Conservation (phyloP, 176 grass and related monocot species). For the Phragmites australis region DNA sequence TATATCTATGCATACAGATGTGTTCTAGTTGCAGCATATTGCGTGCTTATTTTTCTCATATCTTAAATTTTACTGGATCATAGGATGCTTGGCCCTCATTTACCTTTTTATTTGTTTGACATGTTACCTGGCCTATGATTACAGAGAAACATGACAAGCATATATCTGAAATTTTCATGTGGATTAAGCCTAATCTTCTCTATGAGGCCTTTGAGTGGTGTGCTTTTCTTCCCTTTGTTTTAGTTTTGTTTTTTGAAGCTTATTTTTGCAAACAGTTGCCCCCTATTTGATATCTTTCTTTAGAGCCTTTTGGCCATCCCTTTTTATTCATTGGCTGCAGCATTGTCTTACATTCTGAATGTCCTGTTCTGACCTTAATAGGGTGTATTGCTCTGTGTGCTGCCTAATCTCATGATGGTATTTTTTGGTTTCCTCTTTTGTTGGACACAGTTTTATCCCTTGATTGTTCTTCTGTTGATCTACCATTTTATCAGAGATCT, state of each 20-base stretch:
- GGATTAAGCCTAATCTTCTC: conserved; percentile 8
- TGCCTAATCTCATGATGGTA: too few species aligned
- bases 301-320: too few species aligned
- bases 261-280: too few species aligned
- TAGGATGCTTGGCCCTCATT: neutral
- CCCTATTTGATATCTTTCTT: too few species aligned
- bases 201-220: neutral
- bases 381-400: too few species aligned
- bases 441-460: too few species aligned
- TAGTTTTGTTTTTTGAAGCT: neutral
- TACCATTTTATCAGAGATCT: too few species aligned
- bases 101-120: neutral
- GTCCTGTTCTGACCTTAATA: too few species aligned
- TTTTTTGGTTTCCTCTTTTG: too few species aligned
- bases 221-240: neutral
- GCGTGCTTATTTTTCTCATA: neutral
- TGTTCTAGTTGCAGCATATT: neutral
- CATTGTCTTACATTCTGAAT: too few species aligned
- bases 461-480: too few species aligned
- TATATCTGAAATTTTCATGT: conserved; percentile 26
- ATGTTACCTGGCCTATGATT: neutral
- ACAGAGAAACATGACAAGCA: conserved; percentile 23
- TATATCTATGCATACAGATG: neutral
- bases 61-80: neutral
- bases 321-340: too few species aligned